Evolutionary conservation across 768 basidiomycete species (phyloP).

Genomic region (Dentipellis fragilis): DNA sequence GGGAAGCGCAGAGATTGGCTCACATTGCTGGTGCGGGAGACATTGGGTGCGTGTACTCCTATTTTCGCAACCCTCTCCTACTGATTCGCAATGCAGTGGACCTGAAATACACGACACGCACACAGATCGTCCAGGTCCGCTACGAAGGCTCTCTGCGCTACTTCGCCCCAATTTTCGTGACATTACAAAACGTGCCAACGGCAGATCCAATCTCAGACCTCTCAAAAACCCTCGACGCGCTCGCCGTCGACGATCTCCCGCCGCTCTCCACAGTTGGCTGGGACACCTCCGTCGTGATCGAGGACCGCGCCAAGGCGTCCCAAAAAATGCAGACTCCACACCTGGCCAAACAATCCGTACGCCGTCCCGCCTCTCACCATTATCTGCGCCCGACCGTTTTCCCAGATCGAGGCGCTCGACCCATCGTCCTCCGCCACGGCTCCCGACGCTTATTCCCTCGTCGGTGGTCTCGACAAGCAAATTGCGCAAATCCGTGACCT

Average conservation of each 20-base stretch:
- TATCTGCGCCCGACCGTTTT: slow-evolving; percentile 19
- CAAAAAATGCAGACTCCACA: neutral
- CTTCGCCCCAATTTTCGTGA: slow-evolving; percentile 44
- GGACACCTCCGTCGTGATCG: slow-evolving; percentile 50
- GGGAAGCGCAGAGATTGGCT: slow-evolving; percentile 58
- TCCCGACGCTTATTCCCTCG: slow-evolving; percentile 58
- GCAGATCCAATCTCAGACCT: slow-evolving; percentile 23
- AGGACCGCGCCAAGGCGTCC: slow-evolving; percentile 19
- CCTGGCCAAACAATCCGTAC: too few relatives aligned
- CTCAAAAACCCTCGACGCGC: slow-evolving; percentile 28
- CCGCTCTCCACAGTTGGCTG: slow-evolving; percentile 56
- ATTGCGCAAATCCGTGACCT: slow-evolving; percentile 80
- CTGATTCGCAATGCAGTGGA: slow-evolving; percentile 37
- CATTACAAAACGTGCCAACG: slow-evolving; percentile 11
- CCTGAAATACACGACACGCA: slow-evolving; percentile 53
- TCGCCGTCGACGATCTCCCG: slow-evolving; percentile 32
- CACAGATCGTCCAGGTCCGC: slow-evolving; percentile 48
- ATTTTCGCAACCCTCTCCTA: neutral
- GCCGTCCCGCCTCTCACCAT: too few relatives aligned
- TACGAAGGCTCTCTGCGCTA: slow-evolving; percentile 54
- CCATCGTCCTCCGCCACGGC: slow-evolving; percentile 23
- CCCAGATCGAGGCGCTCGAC: slow-evolving; percentile 38
- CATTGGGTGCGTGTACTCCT: slow-evolving; percentile 40
- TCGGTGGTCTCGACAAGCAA: slow-evolving; percentile 85
- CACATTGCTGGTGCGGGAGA: slow-evolving; percentile 50